Evolutionary conservation across 768 basidiomycete species (phyloP).

Genomic region (Exsudoporus frostii): DNA sequence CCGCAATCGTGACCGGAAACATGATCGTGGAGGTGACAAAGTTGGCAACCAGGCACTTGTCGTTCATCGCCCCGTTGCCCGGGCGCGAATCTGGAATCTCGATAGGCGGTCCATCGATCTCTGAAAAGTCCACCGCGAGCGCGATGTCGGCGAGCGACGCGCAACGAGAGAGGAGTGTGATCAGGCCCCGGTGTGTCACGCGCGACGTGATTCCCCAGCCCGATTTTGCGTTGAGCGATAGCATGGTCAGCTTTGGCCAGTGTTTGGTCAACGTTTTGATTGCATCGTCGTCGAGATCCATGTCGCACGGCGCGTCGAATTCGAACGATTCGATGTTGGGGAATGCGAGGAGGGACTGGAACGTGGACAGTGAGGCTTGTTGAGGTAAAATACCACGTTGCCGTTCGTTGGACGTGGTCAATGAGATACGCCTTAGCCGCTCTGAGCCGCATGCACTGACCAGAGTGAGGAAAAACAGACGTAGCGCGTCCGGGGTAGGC

Average conservation of each 20-base stretch:
- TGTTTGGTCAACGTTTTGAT: conserved; percentile 16
- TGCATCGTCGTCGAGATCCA: conserved; percentile 20
- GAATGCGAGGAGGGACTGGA: conserved; percentile 18
- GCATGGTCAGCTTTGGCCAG: conserved; percentile 16
- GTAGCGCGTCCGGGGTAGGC: conserved; percentile 18
- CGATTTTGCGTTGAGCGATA: conserved; percentile 15
- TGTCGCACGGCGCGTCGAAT: conserved; percentile 19
- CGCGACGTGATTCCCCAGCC: conserved; percentile 20
- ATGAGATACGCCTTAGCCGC: conserved; percentile 5
- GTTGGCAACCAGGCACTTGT: conserved; percentile 5
- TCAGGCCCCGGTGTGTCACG: conserved; percentile 23
- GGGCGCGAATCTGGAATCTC: neutral
- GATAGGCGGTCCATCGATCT: conserved; percentile 6
- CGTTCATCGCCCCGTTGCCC: conserved; percentile 10
- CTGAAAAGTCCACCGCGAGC: conserved; percentile 21
- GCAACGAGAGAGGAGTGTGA: conserved; percentile 18
- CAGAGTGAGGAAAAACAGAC: conserved; percentile 21
- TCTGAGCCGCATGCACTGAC: conserved; percentile 9
- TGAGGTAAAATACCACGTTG: neutral
- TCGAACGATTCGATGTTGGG: conserved; percentile 9
- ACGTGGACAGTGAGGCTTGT: conserved; percentile 12
- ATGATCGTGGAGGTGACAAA: conserved; percentile 23
- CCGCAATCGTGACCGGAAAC: conserved; percentile 17
- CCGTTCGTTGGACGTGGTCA: conserved; percentile 4
- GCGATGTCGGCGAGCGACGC: conserved; percentile 7